Percentiles rank a stretch among this genome's conserved stretches.
These are phyloP conservation scores for Cercospora sp. DNA, from an alignment of 2,329 filamentous ascomycete genomes.

Conservation along the genomic window DNA sequence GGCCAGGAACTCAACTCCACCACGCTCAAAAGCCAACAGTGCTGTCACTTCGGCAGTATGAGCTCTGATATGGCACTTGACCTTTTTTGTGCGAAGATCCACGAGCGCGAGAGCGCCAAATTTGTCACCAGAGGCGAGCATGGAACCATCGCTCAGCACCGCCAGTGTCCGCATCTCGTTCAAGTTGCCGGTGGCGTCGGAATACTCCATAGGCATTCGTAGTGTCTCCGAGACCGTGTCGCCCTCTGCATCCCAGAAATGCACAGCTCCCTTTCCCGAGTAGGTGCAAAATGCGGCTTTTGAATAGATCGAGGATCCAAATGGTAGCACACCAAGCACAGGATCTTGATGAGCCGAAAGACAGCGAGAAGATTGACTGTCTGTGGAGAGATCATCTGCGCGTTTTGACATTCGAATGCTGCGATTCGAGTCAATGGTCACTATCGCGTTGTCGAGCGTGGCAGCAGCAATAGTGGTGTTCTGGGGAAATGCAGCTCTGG, in stretches of 20 bases:
- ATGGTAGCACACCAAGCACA: slow-evolving; percentile 68
- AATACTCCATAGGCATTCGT: slow-evolving; percentile 68
- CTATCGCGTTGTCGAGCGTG: slow-evolving; percentile 39
- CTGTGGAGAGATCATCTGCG: slow-evolving; percentile 1
- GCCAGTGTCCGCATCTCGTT: slow-evolving; percentile 62
- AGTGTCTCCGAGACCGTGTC: slow-evolving; percentile 61
- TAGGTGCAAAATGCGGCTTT: slow-evolving; percentile 82
- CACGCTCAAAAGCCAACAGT: slow-evolving; percentile 69
- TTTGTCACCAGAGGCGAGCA: slow-evolving; percentile 81
- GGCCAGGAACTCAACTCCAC: slow-evolving; percentile 67
- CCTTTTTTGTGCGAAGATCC: slow-evolving; percentile 61
- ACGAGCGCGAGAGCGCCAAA: slow-evolving; percentile 69
- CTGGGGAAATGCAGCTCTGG: slow-evolving; percentile 15
- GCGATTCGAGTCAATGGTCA: slow-evolving; percentile 32
- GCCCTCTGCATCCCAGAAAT: slow-evolving; percentile 80
- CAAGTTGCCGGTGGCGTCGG: slow-evolving; percentile 47
- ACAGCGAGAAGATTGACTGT: slow-evolving; percentile 35
- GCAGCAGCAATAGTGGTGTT: slow-evolving; percentile 38
- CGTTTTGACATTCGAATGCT: slow-evolving; percentile 25
- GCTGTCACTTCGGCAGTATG: slow-evolving; percentile 84
- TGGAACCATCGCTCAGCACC: slow-evolving; percentile 61
- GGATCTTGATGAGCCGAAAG: slow-evolving; percentile 60
- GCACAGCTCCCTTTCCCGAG: slow-evolving; percentile 76
- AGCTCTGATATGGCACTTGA: slow-evolving; percentile 73
- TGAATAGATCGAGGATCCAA: slow-evolving; percentile 61